phyloP scores from a whole-genome alignment of 208 protist genomes.

The Crithidia sp. region DNA sequence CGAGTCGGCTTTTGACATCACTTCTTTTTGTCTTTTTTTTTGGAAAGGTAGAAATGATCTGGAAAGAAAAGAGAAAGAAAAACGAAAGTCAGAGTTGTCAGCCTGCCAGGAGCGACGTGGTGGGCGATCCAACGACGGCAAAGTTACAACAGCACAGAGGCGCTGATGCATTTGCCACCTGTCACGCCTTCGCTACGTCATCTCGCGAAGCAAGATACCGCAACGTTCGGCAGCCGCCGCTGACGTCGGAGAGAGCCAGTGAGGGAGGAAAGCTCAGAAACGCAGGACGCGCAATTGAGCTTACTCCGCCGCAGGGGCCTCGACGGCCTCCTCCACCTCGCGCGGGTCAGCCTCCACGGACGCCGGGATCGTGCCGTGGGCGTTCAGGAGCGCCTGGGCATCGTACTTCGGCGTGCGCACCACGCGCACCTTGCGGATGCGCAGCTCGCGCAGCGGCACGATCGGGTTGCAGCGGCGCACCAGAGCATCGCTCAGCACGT shows the following conservation, averaged over 20 bases:
- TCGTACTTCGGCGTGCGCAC: slow-evolving; percentile 98
- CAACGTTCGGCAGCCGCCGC: too few relatives aligned
- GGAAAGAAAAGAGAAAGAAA: slow-evolving; percentile 28
- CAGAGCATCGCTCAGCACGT: slow-evolving; percentile 96
- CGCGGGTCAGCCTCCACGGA: slow-evolving; percentile 80
- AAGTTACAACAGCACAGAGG: too few relatives aligned
- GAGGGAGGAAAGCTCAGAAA: slow-evolving; percentile 22
- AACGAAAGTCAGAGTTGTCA: slow-evolving; percentile 7
- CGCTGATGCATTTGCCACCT: too few relatives aligned
- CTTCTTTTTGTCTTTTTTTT: slow-evolving; percentile 5
- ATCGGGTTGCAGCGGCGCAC: slow-evolving; percentile 93
- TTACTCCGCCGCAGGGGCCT: slow-evolving; percentile 51
- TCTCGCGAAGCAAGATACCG: too few relatives aligned
- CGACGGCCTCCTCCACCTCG: slow-evolving; percentile 78
- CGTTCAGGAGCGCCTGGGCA: slow-evolving; percentile 89
- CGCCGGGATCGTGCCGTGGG: slow-evolving; percentile 89
- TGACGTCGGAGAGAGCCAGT: not conserved
- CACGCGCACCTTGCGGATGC: slow-evolving; percentile 98
- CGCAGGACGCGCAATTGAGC: not conserved
- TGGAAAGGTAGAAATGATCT: slow-evolving; percentile 26
- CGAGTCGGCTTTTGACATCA: not conserved
- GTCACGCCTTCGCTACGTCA: too few relatives aligned
- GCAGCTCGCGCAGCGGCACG: slow-evolving; percentile 98
- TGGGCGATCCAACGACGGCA: not conserved
- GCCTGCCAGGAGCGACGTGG: not conserved